Conservation (phyloP, 2,329 filamentous ascomycete genomes). For the Claviceps fusiformis region DNA sequence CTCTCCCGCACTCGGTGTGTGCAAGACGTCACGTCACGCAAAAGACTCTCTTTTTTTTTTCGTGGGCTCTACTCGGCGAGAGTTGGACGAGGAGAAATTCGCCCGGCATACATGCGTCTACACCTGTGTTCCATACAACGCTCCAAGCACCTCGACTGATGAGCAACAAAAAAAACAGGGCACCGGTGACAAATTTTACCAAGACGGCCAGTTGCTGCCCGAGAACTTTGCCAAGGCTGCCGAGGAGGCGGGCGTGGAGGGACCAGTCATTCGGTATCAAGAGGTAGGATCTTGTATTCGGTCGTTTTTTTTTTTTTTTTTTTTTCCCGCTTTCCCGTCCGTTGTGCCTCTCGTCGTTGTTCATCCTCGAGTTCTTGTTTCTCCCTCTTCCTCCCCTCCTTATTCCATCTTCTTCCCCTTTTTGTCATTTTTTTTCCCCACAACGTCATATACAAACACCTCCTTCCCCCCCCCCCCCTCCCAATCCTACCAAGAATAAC, state of each 20-base stretch:
- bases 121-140: too few species aligned
- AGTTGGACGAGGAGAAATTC: too few species aligned
- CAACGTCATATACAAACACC: too few species aligned
- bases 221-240: slow-evolving; percentile 82
- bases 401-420: too few species aligned
- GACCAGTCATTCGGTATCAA: slow-evolving; percentile 71
- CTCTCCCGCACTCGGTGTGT: too few species aligned
- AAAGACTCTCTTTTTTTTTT: not conserved
- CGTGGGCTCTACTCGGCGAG: too few species aligned
- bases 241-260: slow-evolving; percentile 58
- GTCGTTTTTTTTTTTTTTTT: not conserved
- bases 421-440: too few species aligned
- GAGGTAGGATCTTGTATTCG: slow-evolving; percentile 31
- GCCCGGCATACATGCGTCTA: too few species aligned
- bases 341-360: not conserved
- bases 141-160: not conserved
- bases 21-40: too few species aligned
- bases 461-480: too few species aligned
- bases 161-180: slow-evolving; percentile 37
- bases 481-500: too few species aligned
- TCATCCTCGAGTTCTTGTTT: not conserved
- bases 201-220: slow-evolving; percentile 79
- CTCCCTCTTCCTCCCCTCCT: too few species aligned
- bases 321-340: not conserved
- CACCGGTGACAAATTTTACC: slow-evolving; percentile 92